Evolutionary conservation across 352 stramenopile genomes (phyloP).

Genomic region (Peronosclerospora sorghi): DNA sequence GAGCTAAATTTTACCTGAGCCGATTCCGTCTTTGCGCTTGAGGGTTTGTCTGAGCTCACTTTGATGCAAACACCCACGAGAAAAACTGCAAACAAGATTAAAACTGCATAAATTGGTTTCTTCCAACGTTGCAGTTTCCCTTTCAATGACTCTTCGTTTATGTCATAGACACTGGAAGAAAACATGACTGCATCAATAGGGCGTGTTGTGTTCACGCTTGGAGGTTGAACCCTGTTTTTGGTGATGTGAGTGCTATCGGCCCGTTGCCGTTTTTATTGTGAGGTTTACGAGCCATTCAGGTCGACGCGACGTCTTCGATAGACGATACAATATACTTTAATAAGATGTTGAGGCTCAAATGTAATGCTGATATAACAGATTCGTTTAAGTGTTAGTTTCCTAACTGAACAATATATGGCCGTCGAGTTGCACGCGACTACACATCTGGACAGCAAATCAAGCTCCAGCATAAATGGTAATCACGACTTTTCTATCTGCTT

Average conservation of each 20-base stretch:
- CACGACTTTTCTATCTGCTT: too few relatives aligned
- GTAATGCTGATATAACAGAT: not conserved
- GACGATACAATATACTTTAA: constrained; percentile 5
- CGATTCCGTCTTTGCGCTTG: constrained; percentile 25
- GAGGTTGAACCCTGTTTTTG: too few relatives aligned
- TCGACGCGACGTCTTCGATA: too few relatives aligned
- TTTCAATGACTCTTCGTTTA: constrained; percentile 41
- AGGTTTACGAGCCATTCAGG: not conserved
- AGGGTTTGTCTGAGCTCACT: constrained; percentile 4
- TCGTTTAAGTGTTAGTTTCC: too few relatives aligned
- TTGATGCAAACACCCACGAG: constrained; percentile 36
- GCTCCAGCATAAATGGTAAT: too few relatives aligned
- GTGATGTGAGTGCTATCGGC: too few relatives aligned
- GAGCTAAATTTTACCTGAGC: constrained; percentile 11
- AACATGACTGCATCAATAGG: constrained; percentile 18
- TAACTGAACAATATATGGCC: too few relatives aligned
- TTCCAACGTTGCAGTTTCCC: constrained; percentile 33
- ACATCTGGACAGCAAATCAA: too few relatives aligned
- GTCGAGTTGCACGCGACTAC: too few relatives aligned
- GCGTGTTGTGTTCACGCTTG: constrained; percentile 27
- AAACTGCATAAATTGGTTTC: constrained; percentile 53
- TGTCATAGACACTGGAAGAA: constrained; percentile 27
- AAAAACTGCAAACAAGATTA: constrained; percentile 43
- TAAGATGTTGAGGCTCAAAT: constrained; percentile 16
- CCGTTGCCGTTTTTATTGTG: constrained; percentile 16